Conservation (phyloP, 331 rosid species). For the Saraca asoca region DNA sequence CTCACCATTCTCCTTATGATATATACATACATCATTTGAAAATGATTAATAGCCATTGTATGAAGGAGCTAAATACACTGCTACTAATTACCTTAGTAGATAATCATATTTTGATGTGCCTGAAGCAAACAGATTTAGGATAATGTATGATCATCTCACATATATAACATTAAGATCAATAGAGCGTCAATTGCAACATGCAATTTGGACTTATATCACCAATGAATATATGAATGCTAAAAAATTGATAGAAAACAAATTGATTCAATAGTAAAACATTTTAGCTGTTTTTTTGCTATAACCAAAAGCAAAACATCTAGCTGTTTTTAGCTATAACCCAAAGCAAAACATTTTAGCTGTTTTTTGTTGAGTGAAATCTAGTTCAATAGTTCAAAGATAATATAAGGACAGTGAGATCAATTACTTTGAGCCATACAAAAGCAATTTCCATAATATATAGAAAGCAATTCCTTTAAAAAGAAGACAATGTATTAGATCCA, state of each 20-base stretch:
- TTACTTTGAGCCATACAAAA: constrained; percentile 24
- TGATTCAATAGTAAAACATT: no score
- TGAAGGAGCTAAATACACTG: constrained; percentile 20
- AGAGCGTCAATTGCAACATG: constrained; percentile 28
- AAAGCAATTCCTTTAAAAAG: constrained; percentile 11
- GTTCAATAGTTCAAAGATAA: background rate
- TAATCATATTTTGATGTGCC: constrained; percentile 5
- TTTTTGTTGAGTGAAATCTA: constrained; percentile 24
- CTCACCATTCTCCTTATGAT: background rate
- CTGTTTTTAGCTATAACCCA: constrained; percentile 14
- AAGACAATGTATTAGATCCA: constrained; percentile 11
- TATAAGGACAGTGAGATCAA: constrained; percentile 13
- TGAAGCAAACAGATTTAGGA: background rate
- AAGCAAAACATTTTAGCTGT: constrained; percentile 17
- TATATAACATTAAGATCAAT: constrained; percentile 27
- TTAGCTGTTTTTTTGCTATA: background rate
- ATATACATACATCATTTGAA: constrained; percentile 4
- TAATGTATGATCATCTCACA: constrained; percentile 9
- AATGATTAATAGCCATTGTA: constrained; percentile 15
- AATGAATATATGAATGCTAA: constrained; percentile 4
- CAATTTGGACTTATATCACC: constrained; percentile 17
- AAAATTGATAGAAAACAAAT: background rate
- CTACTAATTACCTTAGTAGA: constrained; percentile 16
- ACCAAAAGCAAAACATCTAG: constrained; percentile 15
- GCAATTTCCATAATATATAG: constrained; percentile 20